Evolutionary conservation across 2,329 filamentous ascomycete genomes (phyloP).

Genomic region (Ophiostoma pallidulum): DNA sequence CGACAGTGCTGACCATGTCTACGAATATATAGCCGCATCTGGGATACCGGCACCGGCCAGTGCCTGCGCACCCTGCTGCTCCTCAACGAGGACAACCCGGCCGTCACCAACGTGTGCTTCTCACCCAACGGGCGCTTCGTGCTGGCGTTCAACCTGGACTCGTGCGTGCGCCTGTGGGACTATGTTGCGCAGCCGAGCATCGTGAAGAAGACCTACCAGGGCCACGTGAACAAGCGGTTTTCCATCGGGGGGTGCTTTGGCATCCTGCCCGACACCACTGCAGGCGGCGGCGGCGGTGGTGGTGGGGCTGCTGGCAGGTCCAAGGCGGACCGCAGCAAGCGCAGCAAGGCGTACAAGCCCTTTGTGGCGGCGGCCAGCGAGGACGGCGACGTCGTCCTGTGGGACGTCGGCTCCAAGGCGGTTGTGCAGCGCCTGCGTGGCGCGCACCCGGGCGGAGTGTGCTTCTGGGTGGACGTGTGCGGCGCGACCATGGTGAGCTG

Average conservation of each 20-base stretch:
- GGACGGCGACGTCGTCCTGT: constrained; percentile 74
- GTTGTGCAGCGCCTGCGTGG: constrained; percentile 57
- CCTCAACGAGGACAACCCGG: constrained; percentile 91
- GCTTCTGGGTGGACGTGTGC: constrained; percentile 56
- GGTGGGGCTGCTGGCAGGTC: too few species aligned
- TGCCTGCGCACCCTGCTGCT: constrained; percentile 91
- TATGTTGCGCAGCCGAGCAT: constrained; percentile 67
- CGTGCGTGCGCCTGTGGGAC: constrained; percentile 85
- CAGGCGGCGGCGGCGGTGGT: constrained; percentile 15
- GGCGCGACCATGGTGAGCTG: constrained; percentile 48
- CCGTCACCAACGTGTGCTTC: constrained; percentile 83
- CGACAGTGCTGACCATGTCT: too few species aligned
- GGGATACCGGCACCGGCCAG: constrained; percentile 92
- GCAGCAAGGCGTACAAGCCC: constrained; percentile 12
- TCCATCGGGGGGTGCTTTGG: constrained; percentile 82
- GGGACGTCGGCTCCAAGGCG: constrained; percentile 83
- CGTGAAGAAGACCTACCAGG: constrained; percentile 95
- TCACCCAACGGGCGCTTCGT: constrained; percentile 90
- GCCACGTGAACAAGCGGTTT: constrained; percentile 75
- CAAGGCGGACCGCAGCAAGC: constrained; percentile 15
- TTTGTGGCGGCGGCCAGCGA: constrained; percentile 82
- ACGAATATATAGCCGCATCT: constrained; percentile 57
- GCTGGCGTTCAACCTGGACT: constrained; percentile 84
- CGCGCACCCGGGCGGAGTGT: constrained; percentile 47
- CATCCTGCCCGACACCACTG: too few species aligned